Evolutionary conservation across 2,329 filamentous ascomycete species (phyloP).

Genomic region (Paracamarosporium sp.): DNA sequence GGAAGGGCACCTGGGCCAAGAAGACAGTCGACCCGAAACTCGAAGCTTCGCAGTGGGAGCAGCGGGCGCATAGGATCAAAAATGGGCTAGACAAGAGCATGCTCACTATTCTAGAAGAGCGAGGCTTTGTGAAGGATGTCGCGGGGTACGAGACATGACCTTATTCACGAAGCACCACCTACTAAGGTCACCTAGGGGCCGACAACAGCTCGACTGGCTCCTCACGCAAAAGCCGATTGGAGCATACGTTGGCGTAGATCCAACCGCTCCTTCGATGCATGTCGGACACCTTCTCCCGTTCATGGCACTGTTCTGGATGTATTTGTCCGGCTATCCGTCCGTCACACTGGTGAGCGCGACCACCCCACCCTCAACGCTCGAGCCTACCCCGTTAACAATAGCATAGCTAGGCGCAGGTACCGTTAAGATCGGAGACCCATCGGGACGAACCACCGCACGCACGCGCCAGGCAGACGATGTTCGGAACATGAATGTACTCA

Average conservation of each 20-base stretch:
- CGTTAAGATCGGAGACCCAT: constrained; percentile 80
- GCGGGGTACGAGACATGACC: constrained; percentile 66
- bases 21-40: constrained; percentile 22
- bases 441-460: constrained; percentile 69
- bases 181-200: constrained; percentile 40
- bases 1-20: constrained; percentile 27
- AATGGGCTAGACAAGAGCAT: constrained; percentile 50
- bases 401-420: constrained; percentile 72
- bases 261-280: constrained; percentile 80
- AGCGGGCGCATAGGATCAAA: constrained; percentile 35
- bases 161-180: constrained; percentile 10
- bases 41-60: constrained; percentile 31
- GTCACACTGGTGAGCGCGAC: constrained; percentile 62
- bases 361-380: constrained; percentile 8
- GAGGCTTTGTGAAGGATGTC: constrained; percentile 76
- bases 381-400: constrained; percentile 27
- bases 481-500: constrained; percentile 68
- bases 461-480: constrained; percentile 59
- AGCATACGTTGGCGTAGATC: constrained; percentile 82
- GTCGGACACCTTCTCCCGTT: constrained; percentile 81
- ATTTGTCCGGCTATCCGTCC: constrained; percentile 74
- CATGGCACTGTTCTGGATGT: constrained; percentile 87
- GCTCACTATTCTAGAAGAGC: constrained; percentile 71
- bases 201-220: constrained; percentile 65
- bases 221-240: constrained; percentile 72